Base-by-base conservation (phyloP, 2,329 filamentous ascomycete species). In the Pseudopyricularia javanii region DNA sequence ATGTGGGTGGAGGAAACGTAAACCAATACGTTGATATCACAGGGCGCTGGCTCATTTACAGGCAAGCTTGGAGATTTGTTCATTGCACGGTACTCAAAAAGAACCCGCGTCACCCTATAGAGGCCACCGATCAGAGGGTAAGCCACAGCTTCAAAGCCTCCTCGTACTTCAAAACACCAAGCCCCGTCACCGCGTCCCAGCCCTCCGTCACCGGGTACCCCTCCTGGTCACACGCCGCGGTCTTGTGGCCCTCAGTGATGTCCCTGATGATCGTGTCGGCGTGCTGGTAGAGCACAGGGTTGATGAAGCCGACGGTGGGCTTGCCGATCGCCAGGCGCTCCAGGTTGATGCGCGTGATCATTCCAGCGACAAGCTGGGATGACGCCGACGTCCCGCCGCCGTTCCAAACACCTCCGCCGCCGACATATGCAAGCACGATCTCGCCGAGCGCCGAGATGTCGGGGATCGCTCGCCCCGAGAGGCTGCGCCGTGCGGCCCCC, bases 331-430 rank as follows among this genome's bases (percentile, higher is more conserved):
- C 65, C 47, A 78, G 60, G n/a, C 76, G 64, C 54, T 70, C 72
- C 53, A 78, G 76, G 54, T 80, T 79, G 50, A 79, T 67, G 2
- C 78, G 64, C 6, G 74, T 72, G 50, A 81, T 64, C 59, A 81
- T 70, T 24, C 73, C 66, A 7, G 76, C 76, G 24, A 80, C 63
- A 0, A 78, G 70, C 1, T 77, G 78, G 5, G 76, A 70, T 24
- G 73, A 74, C 1, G 75, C 76, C 51, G 71, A 74, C 12, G 73
- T 76, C 14, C 73, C 73, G 8, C 63, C 57, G 28, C 28, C 28
- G 28, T 30, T 30, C 28, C 28, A 30, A 9, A 30, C 28, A 4
- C 9, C 9, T 4, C 28, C 28, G 28, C 28, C 28, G 28, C 28
- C 28, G 5, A 30, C 28, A 53, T 82, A 84, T 11, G 24, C n/a